Conservation (phyloP, 2,329 filamentous ascomycete genomes). For the Pleurostoma richardsiae region DNA sequence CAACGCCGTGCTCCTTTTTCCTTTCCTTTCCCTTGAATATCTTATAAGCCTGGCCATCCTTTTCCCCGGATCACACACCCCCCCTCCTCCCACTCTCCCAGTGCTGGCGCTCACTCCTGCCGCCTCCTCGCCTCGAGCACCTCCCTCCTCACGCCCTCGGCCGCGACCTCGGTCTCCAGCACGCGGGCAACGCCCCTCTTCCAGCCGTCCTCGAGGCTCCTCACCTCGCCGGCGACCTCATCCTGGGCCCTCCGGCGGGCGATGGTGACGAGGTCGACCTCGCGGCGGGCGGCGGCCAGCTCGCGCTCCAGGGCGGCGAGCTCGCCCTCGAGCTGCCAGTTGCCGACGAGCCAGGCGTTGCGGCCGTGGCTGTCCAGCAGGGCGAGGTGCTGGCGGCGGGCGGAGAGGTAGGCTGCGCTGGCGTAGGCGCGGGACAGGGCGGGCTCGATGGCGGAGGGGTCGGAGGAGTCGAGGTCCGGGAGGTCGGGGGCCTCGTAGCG, state of each 20-base stretch:
- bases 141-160: constrained; percentile 64
- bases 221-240: constrained; percentile 66
- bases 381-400: constrained; percentile 52
- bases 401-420: constrained; percentile 43
- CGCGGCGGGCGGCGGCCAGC: constrained; percentile 59
- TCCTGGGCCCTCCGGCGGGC: constrained; percentile 67
- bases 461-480: constrained; percentile 28
- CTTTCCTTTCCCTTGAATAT: too few relatives aligned
- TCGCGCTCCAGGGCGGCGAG: constrained; percentile 68
- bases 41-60: too few relatives aligned
- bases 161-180: constrained; percentile 82
- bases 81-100: not conserved
- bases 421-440: constrained; percentile 52
- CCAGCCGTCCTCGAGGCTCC: constrained; percentile 69
- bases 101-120: constrained; percentile 7
- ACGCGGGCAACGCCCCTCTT: constrained; percentile 70
- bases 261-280: constrained; percentile 70
- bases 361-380: constrained; percentile 79
- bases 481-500: constrained; percentile 76
- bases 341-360: constrained; percentile 87
- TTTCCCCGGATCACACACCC: not conserved
- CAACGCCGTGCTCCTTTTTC: too few relatives aligned
- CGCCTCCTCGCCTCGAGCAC: constrained; percentile 59
- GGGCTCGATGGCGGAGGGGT: constrained; percentile 47
- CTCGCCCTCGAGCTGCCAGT: constrained; percentile 72